Percentiles rank a stretch among this genome's conserved stretches.
Evolutionary conservation across 768 basidiomycete genomes (phyloP).

Genomic region (Suillus subluteus): DNA sequence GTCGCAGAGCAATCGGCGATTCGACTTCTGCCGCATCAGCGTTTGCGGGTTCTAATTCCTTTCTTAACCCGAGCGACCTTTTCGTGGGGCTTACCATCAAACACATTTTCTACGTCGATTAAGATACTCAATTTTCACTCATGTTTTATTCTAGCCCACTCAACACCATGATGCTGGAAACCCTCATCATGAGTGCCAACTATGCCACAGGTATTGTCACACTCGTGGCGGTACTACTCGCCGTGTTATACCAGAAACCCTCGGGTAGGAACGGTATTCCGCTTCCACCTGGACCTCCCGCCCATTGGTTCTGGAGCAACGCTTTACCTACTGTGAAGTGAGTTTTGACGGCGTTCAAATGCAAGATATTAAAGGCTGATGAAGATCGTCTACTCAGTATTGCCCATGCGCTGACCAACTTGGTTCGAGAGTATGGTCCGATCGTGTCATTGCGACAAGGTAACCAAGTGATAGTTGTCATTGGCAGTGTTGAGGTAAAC

Average conservation of each 20-base stretch:
- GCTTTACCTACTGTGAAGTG: not conserved
- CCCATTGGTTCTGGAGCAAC: not conserved
- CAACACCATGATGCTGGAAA: constrained; percentile 24
- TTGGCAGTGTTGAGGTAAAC: constrained; percentile 26
- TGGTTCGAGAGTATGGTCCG: constrained; percentile 59
- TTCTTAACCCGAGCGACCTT: too few species aligned
- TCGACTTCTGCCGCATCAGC: too few species aligned
- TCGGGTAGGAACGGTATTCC: not conserved
- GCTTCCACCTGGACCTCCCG: not conserved
- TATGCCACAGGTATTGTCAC: constrained; percentile 48
- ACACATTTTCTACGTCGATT: too few species aligned
- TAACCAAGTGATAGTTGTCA: constrained; percentile 18
- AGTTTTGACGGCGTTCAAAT: not conserved
- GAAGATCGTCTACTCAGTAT: constrained; percentile 10
- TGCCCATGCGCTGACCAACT: constrained; percentile 42
- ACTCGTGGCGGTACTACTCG: constrained; percentile 28
- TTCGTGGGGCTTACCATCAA: too few species aligned
- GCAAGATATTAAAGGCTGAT: not conserved
- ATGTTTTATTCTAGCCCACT: constrained; percentile 38
- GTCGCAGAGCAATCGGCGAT: too few species aligned
- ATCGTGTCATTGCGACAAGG: constrained; percentile 57
- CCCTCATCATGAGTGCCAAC: constrained; percentile 34
- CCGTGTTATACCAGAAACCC: not conserved
- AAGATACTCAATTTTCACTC: constrained; percentile 21
- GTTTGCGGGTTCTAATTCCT: too few species aligned